Evolutionary conservation across 2,329 filamentous ascomycete species (phyloP).

Genomic region (Sordariomycetes sp.): DNA sequence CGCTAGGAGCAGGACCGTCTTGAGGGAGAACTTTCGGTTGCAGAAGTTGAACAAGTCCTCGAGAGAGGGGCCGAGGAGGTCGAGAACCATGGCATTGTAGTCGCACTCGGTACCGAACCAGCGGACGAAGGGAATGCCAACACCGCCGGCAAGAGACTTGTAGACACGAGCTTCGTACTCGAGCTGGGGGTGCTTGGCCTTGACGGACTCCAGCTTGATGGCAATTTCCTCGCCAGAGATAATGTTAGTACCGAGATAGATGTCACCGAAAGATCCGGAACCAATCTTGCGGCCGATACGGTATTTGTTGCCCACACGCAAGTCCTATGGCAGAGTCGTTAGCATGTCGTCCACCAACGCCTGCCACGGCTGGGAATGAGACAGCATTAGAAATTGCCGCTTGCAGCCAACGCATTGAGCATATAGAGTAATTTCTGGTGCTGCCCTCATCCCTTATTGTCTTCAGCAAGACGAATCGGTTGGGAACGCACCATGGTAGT

Average conservation of each 20-base stretch:
- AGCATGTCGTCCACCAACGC: no score
- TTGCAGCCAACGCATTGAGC: no score
- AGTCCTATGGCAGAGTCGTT: conserved; percentile 80
- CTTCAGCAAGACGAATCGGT: no score
- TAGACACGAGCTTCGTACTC: conserved; percentile 97
- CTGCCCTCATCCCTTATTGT: no score
- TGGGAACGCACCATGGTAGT: no score
- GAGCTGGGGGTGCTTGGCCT: conserved; percentile 97
- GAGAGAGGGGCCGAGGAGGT: conserved; percentile 87
- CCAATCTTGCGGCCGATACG: conserved; percentile 99
- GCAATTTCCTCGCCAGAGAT: conserved; percentile 99
- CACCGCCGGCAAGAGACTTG: conserved; percentile 84
- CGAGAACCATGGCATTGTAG: conserved; percentile 99
- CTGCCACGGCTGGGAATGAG: no score
- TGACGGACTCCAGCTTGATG: conserved; percentile 99
- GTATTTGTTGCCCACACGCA: conserved; percentile 99
- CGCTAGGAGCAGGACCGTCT: conserved; percentile 92
- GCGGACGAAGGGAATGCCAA: conserved; percentile 96
- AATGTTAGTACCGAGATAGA: conserved; percentile 98
- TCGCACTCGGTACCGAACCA: conserved; percentile 99
- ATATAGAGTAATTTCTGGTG: no score
- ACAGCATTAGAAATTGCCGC: no score
- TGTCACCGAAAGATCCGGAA: conserved; percentile 94
- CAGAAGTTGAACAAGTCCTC: conserved; percentile 64
- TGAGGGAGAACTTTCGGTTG: conserved; percentile 38